Conservation (phyloP, 345 rosid species). For the Trapa incisa region DNA sequence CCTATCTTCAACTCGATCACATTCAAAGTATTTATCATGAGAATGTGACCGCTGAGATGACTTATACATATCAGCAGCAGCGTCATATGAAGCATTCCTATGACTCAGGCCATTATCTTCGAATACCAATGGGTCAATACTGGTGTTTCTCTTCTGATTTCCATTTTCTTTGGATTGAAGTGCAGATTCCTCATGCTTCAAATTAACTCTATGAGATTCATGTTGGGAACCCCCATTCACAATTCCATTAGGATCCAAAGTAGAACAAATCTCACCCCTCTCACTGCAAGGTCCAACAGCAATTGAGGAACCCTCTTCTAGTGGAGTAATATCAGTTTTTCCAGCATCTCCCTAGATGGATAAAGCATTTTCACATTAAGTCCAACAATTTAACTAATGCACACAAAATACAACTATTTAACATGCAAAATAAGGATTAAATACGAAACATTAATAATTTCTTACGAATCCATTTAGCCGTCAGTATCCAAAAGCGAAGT, state of each 20-base stretch:
- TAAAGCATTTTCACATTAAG: background rate
- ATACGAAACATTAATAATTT: slow-evolving; percentile 34
- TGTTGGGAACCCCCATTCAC: slow-evolving; percentile 26
- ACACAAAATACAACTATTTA: slow-evolving; percentile 8
- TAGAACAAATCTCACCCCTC: slow-evolving; percentile 11
- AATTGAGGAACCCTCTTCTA: background rate
- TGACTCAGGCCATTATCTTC: slow-evolving; percentile 14
- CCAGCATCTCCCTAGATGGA: slow-evolving; percentile 7
- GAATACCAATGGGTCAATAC: slow-evolving; percentile 19
- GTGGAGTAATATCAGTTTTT: background rate
- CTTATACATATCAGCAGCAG: slow-evolving; percentile 21
- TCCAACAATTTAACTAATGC: background rate
- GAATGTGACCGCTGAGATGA: slow-evolving; percentile 22
- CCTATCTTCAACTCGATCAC: slow-evolving; percentile 26
- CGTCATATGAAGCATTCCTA: slow-evolving; percentile 29
- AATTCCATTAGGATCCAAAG: slow-evolving; percentile 11
- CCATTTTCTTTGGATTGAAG: slow-evolving; percentile 22
- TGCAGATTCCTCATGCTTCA: slow-evolving; percentile 13
- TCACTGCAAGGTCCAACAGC: slow-evolving; percentile 7
- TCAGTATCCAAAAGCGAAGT: slow-evolving; percentile 57
- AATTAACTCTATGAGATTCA: slow-evolving; percentile 14
- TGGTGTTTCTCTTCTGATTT: slow-evolving; percentile 24
- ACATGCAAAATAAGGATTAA: slow-evolving; percentile 11
- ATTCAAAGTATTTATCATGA: slow-evolving; percentile 25
- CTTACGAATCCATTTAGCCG: slow-evolving; percentile 78